A percentile compares a stretch with the other conserved stretches of the same genome.
Conservation (phyloP, 2,329 filamentous ascomycete genomes). For the Arthrobotrys iridis region DNA sequence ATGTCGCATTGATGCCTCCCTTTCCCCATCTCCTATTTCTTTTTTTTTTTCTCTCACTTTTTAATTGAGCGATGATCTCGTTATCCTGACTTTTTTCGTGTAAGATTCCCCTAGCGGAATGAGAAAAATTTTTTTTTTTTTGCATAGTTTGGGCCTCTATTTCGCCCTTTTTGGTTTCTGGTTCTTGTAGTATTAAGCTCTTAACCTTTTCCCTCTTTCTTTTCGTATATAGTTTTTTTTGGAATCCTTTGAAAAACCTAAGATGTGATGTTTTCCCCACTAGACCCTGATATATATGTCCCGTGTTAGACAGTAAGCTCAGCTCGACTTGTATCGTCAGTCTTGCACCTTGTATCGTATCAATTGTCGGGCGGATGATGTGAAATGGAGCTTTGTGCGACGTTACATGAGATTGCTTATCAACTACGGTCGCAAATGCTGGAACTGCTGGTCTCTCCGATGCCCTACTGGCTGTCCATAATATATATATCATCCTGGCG, state of each 20-base stretch:
- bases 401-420: not conserved
- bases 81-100: not conserved
- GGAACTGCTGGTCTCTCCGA: not conserved
- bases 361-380: too few relatives aligned
- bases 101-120: not conserved
- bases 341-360: too few relatives aligned
- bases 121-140: conserved; percentile 22
- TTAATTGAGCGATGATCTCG: conserved; percentile 30
- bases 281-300: too few relatives aligned
- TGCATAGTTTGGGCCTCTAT: not conserved
- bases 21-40: not conserved
- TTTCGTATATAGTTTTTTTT: conserved; percentile 44
- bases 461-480: too few relatives aligned
- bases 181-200: conserved; percentile 15
- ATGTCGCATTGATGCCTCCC: conserved; percentile 36
- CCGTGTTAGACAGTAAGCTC: too few relatives aligned
- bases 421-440: too few relatives aligned
- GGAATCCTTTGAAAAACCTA: too few relatives aligned
- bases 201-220: not conserved
- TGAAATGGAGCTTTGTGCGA: not conserved
- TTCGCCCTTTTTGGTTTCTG: not conserved
- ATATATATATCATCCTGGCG: too few relatives aligned
- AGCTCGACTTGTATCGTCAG: too few relatives aligned
- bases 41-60: not conserved
- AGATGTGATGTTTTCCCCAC: too few relatives aligned